These are phyloP conservation scores for Gracilaria domingensis DNA, from an alignment of 23 red algal species.

Conservation along the genomic window DNA sequence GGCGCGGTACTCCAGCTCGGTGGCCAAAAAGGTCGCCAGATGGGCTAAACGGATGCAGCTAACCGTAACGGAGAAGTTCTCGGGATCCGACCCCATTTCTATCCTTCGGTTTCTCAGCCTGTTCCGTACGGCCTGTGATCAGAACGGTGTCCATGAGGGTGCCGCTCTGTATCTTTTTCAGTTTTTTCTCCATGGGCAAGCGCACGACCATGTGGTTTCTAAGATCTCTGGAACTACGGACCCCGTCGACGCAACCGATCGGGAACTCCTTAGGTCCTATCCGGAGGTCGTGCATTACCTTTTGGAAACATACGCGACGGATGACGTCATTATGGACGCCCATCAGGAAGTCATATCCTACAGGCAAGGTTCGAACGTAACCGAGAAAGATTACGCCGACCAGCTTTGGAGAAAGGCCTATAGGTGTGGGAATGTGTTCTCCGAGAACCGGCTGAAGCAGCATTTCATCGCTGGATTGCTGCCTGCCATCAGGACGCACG, in stretches of 20 bases:
- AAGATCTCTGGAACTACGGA: background rate
- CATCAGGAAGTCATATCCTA: constrained; percentile 5
- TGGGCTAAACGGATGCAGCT: constrained; percentile 21
- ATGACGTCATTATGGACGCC: constrained; percentile 1
- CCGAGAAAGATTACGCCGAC: background rate
- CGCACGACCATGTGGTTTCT: constrained; percentile 5
- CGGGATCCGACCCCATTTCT: constrained; percentile 8
- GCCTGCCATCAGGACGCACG: background rate
- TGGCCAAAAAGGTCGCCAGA: constrained; percentile 6
- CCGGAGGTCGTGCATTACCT: constrained; percentile 24
- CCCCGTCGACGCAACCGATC: background rate
- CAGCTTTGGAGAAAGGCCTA: background rate
- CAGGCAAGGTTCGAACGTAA: background rate
- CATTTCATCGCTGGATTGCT: background rate
- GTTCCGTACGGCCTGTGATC: constrained; percentile 25
- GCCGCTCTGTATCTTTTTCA: constrained; percentile 16
- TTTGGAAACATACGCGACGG: constrained; percentile 5
- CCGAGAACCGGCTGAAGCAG: background rate
- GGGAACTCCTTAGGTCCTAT: background rate
- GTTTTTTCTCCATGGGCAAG: constrained; percentile 9
- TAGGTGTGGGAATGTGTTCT: constrained; percentile 7
- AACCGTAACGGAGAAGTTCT: constrained; percentile 21
- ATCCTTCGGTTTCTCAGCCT: constrained; percentile 20
- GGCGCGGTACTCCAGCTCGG: background rate
- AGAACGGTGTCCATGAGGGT: constrained; percentile 28